phyloP scores from a whole-genome alignment of 1,284 basidiomycete species.

The Gomphus sp. region DNA sequence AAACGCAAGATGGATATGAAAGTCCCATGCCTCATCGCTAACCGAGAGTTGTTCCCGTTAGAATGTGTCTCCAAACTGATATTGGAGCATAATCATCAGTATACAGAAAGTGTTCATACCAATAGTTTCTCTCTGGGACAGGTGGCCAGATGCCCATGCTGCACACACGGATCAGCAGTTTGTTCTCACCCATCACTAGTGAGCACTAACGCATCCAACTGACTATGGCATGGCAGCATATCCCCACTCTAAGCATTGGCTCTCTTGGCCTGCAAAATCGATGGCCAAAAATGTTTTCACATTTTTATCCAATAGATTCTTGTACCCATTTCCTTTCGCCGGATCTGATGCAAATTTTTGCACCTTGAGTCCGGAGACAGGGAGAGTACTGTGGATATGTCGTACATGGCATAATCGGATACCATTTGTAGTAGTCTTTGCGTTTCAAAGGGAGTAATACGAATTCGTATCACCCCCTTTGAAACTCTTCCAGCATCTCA shows the following conservation, averaged over 20 bases:
- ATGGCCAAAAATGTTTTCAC: constrained; percentile 71
- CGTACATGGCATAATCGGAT: constrained; percentile 61
- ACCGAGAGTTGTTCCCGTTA: constrained; percentile 31
- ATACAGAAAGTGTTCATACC: constrained; percentile 32
- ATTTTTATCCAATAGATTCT: constrained; percentile 57
- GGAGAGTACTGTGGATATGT: constrained; percentile 66
- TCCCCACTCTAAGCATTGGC: constrained; percentile 66
- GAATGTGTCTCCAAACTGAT: constrained; percentile 21
- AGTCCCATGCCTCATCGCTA: constrained; percentile 25
- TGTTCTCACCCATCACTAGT: not conserved
- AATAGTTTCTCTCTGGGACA: constrained; percentile 68
- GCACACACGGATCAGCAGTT: constrained; percentile 2
- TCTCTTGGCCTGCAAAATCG: constrained; percentile 72
- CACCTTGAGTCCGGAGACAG: constrained; percentile 60
- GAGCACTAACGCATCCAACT: constrained; percentile 58
- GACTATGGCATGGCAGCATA: constrained; percentile 73
- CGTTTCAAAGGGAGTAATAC: constrained; percentile 56
- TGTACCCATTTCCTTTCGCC: constrained; percentile 63
- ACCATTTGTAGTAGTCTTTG: constrained; percentile 58
- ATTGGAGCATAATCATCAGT: too few relatives aligned
- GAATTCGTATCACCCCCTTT: constrained; percentile 3
- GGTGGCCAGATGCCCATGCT: constrained; percentile 77
- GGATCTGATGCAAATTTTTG: constrained; percentile 52
- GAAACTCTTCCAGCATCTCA: not conserved
- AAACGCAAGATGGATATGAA: constrained; percentile 26